Evolutionary conservation across 768 basidiomycete species (phyloP), one percentile per base, ranked within the genome.

Genomic region (Exidia glandulosa): DNA sequence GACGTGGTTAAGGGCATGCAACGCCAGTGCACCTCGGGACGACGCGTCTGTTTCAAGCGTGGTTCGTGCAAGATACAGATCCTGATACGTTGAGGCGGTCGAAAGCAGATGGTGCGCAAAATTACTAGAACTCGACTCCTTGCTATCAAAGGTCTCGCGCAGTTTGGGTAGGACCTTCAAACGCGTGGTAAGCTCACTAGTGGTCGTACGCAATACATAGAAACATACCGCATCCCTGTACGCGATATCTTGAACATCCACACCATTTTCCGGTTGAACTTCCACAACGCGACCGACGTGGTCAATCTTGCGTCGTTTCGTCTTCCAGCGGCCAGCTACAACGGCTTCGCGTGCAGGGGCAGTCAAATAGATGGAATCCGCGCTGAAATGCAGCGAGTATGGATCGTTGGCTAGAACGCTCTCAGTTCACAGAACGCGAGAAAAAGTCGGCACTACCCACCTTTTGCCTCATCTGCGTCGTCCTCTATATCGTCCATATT

Each of bases 1-100:
- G 59, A 94, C 79, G 73, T 99, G 96, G 66, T 96, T 92, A 58
- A 97, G 70, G 2, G 83, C 81, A 70, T 98, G 94, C 3, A 95
- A 72, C 2, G 89, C 75, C 2, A 86, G 78, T 1, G 82, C 84
- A 68, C 92, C 85, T 41, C 90, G 80, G 19, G 83, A 75, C 23
- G 71, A 70, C 66, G 80, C 79, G 59, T 85, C 82, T n/a, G 81
- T 75, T 14, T 87, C 85, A 56, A 86, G 74, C n/a, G 81, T 73
- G 34, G 84, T 76, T 6, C 82, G 80, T 25, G 92, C 78, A 31
- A 89, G 67, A 67, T 88, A 90, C 23, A 97, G 66, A 67, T 99
- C 95, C 63, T 83, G 77, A 60, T 92, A 79, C 1, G 84, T 79
- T 33, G 80, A 83, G 31, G 89, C 73, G 3, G 77, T 70, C 4